Conservation (phyloP, 78 protist genomes). For the Dictyostelium brefeldianum region DNA sequence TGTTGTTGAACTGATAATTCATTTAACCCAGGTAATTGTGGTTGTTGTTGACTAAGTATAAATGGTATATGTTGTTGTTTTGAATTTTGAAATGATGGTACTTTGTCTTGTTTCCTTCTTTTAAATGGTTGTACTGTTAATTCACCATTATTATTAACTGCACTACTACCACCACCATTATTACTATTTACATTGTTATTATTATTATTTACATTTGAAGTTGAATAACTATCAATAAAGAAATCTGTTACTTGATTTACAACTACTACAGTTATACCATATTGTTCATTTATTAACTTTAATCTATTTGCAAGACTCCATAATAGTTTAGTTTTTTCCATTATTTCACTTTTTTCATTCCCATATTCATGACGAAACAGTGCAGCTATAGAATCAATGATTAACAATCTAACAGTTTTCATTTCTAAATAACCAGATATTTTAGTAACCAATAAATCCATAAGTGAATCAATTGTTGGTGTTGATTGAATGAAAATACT, state of each 20-base stretch:
- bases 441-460: slow-evolving; percentile 1
- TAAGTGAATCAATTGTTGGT: slow-evolving; percentile 3
- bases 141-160: neutral
- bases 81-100: slow-evolving; percentile 44
- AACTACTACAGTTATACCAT: slow-evolving; percentile 56
- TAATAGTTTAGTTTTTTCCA: slow-evolving; percentile 46
- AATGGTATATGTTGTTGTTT: slow-evolving; percentile 61
- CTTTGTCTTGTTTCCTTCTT: neutral
- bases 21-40: neutral
- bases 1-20: neutral
- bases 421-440: slow-evolving; percentile 15
- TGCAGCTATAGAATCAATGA: slow-evolving; percentile 81
- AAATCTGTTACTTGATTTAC: slow-evolving; percentile 69
- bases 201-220: neutral
- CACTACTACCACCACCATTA: neutral
- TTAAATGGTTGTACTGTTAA: neutral
- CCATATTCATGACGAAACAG: slow-evolving; percentile 61
- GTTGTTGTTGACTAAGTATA: neutral
- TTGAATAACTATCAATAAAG: slow-evolving; percentile 13
- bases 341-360: slow-evolving; percentile 24
- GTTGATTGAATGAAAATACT: slow-evolving; percentile 21
- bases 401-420: slow-evolving; percentile 26
- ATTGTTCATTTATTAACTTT: slow-evolving; percentile 39
- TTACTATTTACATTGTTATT: neutral
- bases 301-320: slow-evolving; percentile 53